A percentile compares a stretch with the other conserved stretches of the same genome.
Conservation (phyloP, 148 eudicot genomes). For the Bassia scoparia region DNA sequence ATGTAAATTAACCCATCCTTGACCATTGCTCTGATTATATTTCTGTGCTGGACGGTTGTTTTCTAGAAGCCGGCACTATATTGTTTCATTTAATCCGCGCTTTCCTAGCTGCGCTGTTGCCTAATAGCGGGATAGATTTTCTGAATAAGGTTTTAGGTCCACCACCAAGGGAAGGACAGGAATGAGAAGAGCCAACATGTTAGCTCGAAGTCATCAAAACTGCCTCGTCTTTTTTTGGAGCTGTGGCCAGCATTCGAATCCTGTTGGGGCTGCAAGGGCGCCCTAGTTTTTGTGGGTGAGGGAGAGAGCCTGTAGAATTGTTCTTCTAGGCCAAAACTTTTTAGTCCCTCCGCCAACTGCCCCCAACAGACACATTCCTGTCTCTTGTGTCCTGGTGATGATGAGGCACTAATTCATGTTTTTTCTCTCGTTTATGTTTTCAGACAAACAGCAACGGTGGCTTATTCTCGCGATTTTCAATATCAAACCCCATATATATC, state of each 20-base stretch:
- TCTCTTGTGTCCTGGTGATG: constrained; percentile 39
- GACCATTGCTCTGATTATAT: constrained; percentile 30
- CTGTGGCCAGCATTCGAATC: constrained; percentile 26
- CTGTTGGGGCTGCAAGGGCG: constrained; percentile 22
- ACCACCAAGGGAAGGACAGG: not conserved
- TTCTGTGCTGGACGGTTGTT: constrained; percentile 4
- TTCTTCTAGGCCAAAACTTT: constrained; percentile 47
- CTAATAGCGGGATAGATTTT: constrained; percentile 20
- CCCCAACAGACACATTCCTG: constrained; percentile 57
- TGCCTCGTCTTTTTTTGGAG: constrained; percentile 39
- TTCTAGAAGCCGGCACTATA: constrained; percentile 20
- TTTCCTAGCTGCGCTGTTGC: constrained; percentile 17
- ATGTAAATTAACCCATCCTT: not conserved
- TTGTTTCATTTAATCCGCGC: constrained; percentile 11
- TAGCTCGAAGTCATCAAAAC: constrained; percentile 37
- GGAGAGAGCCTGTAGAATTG: constrained; percentile 49
- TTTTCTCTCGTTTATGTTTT: not conserved
- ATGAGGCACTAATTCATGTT: constrained; percentile 45
- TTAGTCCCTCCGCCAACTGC: constrained; percentile 66
- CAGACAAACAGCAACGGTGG: not conserved
- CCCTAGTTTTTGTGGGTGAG: constrained; percentile 18
- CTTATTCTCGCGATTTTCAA: not conserved
- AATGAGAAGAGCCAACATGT: constrained; percentile 16
- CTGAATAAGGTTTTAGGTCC: constrained; percentile 24
- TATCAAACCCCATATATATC: constrained; percentile 12